Conservation (phyloP, 169 alveolate species). For the Plasmodium sp. region DNA sequence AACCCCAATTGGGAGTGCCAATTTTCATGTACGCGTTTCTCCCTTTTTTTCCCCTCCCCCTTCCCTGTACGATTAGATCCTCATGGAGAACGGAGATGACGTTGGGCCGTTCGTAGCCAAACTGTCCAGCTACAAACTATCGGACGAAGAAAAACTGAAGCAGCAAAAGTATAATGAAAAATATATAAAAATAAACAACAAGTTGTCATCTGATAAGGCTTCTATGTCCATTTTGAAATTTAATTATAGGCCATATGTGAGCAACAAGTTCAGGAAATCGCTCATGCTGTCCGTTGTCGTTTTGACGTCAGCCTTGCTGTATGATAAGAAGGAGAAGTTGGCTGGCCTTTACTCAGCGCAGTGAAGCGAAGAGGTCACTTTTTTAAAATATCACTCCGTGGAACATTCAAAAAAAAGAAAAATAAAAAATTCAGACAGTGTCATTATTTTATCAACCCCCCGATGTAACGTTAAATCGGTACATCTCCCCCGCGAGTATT, state of each 20-base stretch:
- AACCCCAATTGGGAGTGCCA: neutral
- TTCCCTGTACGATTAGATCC: conserved; percentile 48
- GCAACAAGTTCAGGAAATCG: conserved; percentile 20
- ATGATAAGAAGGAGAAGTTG: conserved; percentile 29
- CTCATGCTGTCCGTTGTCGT: conserved; percentile 21
- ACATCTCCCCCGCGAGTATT: neutral
- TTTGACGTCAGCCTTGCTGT: conserved; percentile 26
- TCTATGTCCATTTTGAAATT: neutral
- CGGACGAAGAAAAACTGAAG: conserved; percentile 60
- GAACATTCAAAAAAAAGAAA: neutral
- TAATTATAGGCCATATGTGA: neutral
- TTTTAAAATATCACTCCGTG: neutral
- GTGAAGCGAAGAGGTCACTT: neutral
- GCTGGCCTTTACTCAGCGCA: neutral
- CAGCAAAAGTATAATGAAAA: conserved; percentile 57
- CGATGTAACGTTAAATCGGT: neutral
- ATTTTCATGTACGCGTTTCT: neutral
- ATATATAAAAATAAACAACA: conserved; percentile 50
- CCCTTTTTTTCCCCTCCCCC: neutral
- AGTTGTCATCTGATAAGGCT: conserved; percentile 3
- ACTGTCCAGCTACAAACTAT: conserved; percentile 34
- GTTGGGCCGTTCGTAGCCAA: conserved; percentile 86
- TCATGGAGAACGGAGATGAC: conserved; percentile 83
- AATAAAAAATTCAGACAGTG: neutral
- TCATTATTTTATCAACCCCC: neutral